phyloP scores from a whole-genome alignment of 176 grass and related monocot species.

The Hordeum vulgare region MorexV3_pseudomolecules_assembly NC_058523.1:400018695-400019194 shows the following conservation, averaged over 20 bases:
- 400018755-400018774: too few species aligned
- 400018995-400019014: not conserved
- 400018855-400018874: not conserved
- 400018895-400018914: not conserved
- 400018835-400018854: too few species aligned
- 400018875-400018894: not conserved
- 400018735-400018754: too few species aligned
- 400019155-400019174: not conserved
- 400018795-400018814: too few species aligned
- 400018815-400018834: too few species aligned
- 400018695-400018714: too few species aligned
- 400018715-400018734: too few species aligned
- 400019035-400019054: not conserved
- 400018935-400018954: not conserved
- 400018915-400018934: not conserved
- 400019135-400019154: not conserved
- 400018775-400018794: too few species aligned
- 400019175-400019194: constrained; percentile 16
- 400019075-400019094: not conserved
- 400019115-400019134: not conserved
- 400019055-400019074: not conserved
- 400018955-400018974: constrained; percentile 26
- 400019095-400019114: too few species aligned
- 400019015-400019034: not conserved
- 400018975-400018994: not conserved